A percentile compares a stretch with the other conserved stretches of the same genome.
These are phyloP conservation scores for Rubia yunnanensis DNA, from an alignment of 257 asterid species.

Conservation along the genomic window DNA sequence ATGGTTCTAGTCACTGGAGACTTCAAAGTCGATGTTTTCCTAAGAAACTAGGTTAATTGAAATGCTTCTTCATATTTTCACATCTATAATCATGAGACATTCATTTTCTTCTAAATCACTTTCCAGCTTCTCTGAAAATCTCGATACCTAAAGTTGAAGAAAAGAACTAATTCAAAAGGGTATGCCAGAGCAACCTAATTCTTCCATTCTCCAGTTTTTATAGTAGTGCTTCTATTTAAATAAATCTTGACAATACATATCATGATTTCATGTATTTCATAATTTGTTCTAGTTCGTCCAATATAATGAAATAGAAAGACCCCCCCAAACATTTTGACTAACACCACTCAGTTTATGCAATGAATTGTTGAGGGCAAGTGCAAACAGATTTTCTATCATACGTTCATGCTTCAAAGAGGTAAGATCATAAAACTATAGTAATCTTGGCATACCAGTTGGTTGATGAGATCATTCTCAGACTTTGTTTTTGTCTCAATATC, in stretches of 20 bases:
- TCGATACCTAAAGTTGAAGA: neutral
- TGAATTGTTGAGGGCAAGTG: neutral
- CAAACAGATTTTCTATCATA: neutral
- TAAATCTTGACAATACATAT: too few relatives aligned
- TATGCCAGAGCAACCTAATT: neutral
- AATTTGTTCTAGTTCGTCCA: neutral
- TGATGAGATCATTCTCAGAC: too few relatives aligned
- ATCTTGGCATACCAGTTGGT: too few relatives aligned
- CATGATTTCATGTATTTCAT: neutral
- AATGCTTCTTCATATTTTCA: neutral
- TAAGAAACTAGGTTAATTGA: neutral
- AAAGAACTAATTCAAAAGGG: neutral
- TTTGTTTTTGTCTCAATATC: too few relatives aligned
- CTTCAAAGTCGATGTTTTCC: neutral
- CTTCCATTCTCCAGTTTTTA: neutral
- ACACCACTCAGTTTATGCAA: neutral
- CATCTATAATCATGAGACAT: neutral
- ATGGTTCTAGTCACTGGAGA: neutral
- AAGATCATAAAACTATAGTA: neutral
- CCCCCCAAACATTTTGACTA: neutral
- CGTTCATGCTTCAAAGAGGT: neutral
- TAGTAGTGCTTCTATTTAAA: neutral
- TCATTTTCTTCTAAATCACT: neutral
- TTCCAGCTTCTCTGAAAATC: neutral
- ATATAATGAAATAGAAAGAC: neutral